Evolutionary conservation across 208 protist genomes (phyloP), one percentile per base, ranked within the genome.

Genomic region (Crithidia expoeki): DNA sequence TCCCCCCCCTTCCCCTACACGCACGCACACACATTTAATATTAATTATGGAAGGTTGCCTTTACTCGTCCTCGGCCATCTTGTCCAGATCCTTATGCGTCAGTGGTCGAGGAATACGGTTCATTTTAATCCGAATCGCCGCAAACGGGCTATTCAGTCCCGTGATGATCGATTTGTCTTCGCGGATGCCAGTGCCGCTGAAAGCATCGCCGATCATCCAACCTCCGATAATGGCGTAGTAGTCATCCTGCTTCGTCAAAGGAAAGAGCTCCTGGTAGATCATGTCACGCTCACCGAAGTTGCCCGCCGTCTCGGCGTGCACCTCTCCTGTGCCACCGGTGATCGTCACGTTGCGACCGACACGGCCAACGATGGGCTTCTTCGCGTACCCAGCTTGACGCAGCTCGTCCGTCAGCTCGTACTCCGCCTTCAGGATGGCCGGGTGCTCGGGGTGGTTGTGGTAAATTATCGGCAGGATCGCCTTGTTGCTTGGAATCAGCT

Each of bases 401-500:
- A 95, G 76, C 66, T 90, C 88, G 12, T 85, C 78, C 17, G 86
- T 85, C 32, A 95, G 79, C 53, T 84, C 77, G 58, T 92, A 94
- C 63, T 86, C 83, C 4, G 89, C 67, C 40, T 73, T 72, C 56
- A 94, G 74, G 28, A 94, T 62, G 30, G 87, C 86, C 4, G 89
- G 88, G 70, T 94, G 90, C 17, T 89, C 84, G 4, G 90, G 90
- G 76, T 97, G 84, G 50, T 83, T 89, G 58, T 83, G 66, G 74
- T 94, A 96, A 44, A 96, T 80, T 56, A 96, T 84, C 27, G 92
- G 92, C 42, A 97, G 73, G 66, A 95, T 95, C 1, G 90, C 90
- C 81, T 97, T 97, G 79, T 97, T 97, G 83, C 87, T 94, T 14
- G 93, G 89, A 42, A 97, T 93, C 56, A 95, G 50, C 72, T 97